Evolutionary conservation across 2,329 filamentous ascomycete species (phyloP), one percentile per base, ranked within the genome.

Genomic region (Coniochaeta sp.): DNA sequence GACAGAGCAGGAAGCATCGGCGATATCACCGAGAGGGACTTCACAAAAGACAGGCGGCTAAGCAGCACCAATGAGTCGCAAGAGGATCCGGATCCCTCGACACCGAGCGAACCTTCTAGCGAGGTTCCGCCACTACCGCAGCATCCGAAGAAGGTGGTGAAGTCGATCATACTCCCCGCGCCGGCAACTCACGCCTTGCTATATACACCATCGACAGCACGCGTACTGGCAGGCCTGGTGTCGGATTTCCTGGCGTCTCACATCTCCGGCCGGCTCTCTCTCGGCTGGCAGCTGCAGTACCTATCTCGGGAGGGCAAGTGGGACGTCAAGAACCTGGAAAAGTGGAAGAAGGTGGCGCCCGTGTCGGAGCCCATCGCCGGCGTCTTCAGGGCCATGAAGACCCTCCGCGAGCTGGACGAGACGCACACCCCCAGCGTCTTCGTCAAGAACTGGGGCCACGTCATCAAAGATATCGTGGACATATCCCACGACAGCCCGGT

Each of bases 261-360:
- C 67, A 81, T 97, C 59, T 93, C 93, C 11, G 81, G 86, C 11
- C 86, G 92, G 9, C 82, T 97, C 16, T 90, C 87, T 1, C 84
- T 93, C 31, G 90, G 89, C 50, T 98, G 93, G 93, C 93, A 98
- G 73, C 79, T 98, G 17, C 89, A 93, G 67, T 89, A 95, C 68
- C 84, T 98, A 26, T 91, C 89, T 2, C 91, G 89, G 1, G 90
- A 92, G 66, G 93, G 93, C 3, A 98, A 98, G 76, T 98, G 93
- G 93, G 93, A 97, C 69, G 91, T 98, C 66, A 98, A 98, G 76
- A 98, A 98, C 69, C 80, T 97, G 12, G 86, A 84, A 62, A 98
- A 98, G 71, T 98, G 93, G 93, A 84, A 90, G 72, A 86, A 85
- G 19, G 89, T 96, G 0, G 74, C 78, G 1, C 89, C 92, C 0